Percentiles rank a stretch among this genome's conserved stretches.
phyloP scores from a whole-genome alignment of 2,329 filamentous ascomycete genomes.

The Fusarium sp. region DNA sequence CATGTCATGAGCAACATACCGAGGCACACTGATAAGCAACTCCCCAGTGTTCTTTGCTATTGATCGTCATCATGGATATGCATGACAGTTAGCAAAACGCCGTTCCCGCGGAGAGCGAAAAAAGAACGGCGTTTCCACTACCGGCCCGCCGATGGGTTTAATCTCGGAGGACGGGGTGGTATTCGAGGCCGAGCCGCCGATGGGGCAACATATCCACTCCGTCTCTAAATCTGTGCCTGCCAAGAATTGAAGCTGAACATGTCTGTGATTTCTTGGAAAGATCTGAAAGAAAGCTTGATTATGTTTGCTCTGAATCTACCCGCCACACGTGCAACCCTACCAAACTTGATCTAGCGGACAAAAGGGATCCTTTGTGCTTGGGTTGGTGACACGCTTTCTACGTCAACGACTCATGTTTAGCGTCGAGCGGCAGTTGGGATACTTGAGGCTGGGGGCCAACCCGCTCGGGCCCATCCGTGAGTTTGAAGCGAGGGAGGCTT shows the following conservation, averaged over 20 bases:
- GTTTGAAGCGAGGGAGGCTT: not conserved
- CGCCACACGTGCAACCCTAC: slow-evolving; percentile 7
- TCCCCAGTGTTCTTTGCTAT: too few relatives aligned
- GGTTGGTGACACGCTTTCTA: not conserved
- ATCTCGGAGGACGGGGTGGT: slow-evolving; percentile 12
- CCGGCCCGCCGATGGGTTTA: not conserved
- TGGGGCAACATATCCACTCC: not conserved
- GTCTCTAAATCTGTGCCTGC: not conserved
- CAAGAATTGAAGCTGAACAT: not conserved
- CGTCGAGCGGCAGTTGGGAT: not conserved
- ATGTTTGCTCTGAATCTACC: not conserved
- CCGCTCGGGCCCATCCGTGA: not conserved
- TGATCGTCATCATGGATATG: not conserved
- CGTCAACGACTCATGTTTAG: not conserved
- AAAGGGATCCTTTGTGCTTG: not conserved
- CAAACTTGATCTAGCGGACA: not conserved
- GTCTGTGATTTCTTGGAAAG: not conserved
- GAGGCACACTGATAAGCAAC: not conserved
- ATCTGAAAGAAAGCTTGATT: not conserved
- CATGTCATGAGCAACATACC: not conserved
- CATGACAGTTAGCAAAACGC: not conserved
- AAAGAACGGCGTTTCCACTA: not conserved
- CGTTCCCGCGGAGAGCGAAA: not conserved
- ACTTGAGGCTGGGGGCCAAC: not conserved
- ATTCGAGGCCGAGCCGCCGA: slow-evolving; percentile 16